phyloP scores from a whole-genome alignment of 805 yeast genomes.

The Saturnispora serradocipensis region DNA sequence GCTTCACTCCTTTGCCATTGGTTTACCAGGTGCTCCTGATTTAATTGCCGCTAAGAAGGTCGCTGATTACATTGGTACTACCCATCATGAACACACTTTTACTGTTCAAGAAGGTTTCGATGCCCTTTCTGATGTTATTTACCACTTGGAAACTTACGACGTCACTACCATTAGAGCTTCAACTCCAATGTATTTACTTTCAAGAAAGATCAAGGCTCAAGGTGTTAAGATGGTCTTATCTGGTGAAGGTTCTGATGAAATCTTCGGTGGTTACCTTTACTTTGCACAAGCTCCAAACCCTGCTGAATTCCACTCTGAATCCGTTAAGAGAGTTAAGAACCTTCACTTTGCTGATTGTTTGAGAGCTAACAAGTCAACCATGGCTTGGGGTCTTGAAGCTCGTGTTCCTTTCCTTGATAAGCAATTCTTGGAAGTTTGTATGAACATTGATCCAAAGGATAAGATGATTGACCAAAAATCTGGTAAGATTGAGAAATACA shows the following conservation, averaged over 20 bases:
- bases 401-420: conserved; percentile 98
- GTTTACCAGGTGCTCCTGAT: conserved; percentile 97
- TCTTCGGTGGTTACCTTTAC: conserved; percentile 96
- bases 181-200: conserved; percentile 94
- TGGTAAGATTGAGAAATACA: conserved; percentile 88
- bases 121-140: conserved; percentile 87
- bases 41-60: conserved; percentile 92
- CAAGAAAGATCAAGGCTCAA: conserved; percentile 97
- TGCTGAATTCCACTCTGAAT: conserved; percentile 88
- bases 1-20: conserved; percentile 94
- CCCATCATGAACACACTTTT: conserved; percentile 97
- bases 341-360: conserved; percentile 94
- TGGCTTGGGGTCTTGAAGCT: conserved; percentile 99
- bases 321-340: conserved; percentile 94
- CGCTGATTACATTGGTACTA: conserved; percentile 90
- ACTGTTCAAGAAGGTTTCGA: conserved; percentile 96
- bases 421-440: conserved; percentile 79
- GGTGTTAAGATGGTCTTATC: conserved; percentile 99
- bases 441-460: conserved; percentile 92
- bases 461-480: conserved; percentile 67
- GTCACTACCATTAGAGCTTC: conserved; percentile 99
- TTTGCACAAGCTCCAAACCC: conserved; percentile 95
- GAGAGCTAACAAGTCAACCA: conserved; percentile 98
- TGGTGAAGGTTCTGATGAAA: conserved; percentile 99
- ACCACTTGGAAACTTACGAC: conserved; percentile 94